Evolutionary conservation across 257 asterid genomes (phyloP), one percentile per base, ranked within the genome.

Genomic region (Solanum paucissectum): DNA sequence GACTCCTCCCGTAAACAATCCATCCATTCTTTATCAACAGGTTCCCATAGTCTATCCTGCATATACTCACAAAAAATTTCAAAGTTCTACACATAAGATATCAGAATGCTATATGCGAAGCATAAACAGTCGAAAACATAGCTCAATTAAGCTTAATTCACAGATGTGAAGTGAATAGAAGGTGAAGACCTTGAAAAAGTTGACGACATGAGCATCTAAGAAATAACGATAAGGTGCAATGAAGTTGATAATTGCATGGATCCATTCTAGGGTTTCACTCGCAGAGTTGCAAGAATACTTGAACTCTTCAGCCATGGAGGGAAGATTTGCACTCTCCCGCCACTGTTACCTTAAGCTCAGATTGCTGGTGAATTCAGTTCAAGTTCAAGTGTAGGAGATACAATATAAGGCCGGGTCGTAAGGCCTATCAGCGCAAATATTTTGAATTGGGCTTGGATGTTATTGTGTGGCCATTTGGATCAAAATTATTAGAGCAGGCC

Each of bases 21-120:
- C 92, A 94, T 93, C 98, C 99, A 96, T 81, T 95, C 95, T 68
- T 89, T 87, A 91, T 95, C 96, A 68, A 96, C 96, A 46, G 95
- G 90, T 92, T 93, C 97, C 98, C 98, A 96, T 36, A 94, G 92
- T 52, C 92, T 93, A 91, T 95, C 98, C 95, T 95, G 94, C 86
- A 68, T 89, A 60, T 25, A 85, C 34, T 86, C 14, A 12, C 69
- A 42, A 62, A 88, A 88, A 86, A 11, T 49, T 23, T 49, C 85
- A 73, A 37, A n/a, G 33, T 9, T 27, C 0, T 18, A 34, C 32
- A 36, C 75, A 27, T 33, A 4, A 81, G 13, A 25, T 62, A 49
- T 4, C 20, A 18, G 32, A 23, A 66, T 7, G 14, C 42, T 7
- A 40, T 33, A 84, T 29, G 7, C 20, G 37, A 42, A 82, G 29